Evolutionary conservation across 345 rosid species (phyloP), one percentile per base, ranked within the genome.

Genomic region (Hibiscus tridactylites): DNA sequence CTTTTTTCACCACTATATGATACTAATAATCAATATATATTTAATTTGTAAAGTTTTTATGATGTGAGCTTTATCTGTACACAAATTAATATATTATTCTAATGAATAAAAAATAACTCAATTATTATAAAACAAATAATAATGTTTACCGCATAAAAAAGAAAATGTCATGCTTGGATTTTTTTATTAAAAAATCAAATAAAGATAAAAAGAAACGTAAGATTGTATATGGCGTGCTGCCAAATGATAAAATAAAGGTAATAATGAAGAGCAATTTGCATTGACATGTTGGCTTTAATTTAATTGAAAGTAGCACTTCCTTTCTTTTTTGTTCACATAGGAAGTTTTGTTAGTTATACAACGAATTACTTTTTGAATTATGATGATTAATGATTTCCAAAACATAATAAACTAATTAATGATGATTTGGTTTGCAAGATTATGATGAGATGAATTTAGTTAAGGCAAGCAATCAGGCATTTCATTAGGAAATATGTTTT

Each of bases 321-420:
- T 11, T 54, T 53, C 61, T 69, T 31, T 26, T 7, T n/a, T 46
- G 71, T 33, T 11, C 31, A 53, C 61, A 17, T 24, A n/a, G 72
- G 72, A 69, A 53, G 72, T 69, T 69, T 52, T 69, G 72, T 69
- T 69, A 69, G 72, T 69, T 69, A 69, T 33, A 12, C 29, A 68
- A 50, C 16, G 19, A 15, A 47, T 67, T 47, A 49, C 71, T 46
- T 65, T 65, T 12, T 44, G 56, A 13, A 21, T 57, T 21, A 57
- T 24, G 31, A 57, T 57, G 61, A 57, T n/a, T 57, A 21, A 57
- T 10, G 10, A 21, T 39, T 7, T 24, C 24, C 47, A 46, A 6
- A 11, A 59, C 11, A 9, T 39, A 39, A 39, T 39, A 7, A 39
- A 39, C 1, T 39, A 39, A 39, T 39, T 39, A 39, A 39, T 39